Base-by-base conservation (phyloP, 2,329 filamentous ascomycete genomes). In the Nothophoma quercina region DNA sequence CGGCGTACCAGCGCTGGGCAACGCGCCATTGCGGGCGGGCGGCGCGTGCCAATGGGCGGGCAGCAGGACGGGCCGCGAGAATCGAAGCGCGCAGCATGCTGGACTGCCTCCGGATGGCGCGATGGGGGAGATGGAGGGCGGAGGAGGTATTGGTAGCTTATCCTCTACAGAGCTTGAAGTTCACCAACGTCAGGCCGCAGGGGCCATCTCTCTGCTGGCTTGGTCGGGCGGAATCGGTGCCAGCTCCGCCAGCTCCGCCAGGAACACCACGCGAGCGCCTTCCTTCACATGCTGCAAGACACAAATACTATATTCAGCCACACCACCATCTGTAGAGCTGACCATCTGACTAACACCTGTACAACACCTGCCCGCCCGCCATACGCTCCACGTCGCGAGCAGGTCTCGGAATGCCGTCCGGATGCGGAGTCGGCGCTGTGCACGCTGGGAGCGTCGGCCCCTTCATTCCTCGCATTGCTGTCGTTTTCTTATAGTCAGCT, bases 71-170 rank as follows among this genome's bases (percentile, higher is more conserved):
- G 67, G 72, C 80, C 69, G 78, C 73, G 61, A 79, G 74, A 73
- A 83, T 75, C 68, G 80, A 81, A 67, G 77, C 78, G 75, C 81
- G 81, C 79, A 83, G 79, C 81, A 84, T 83, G 65, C 69, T 78
- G 76, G 71, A 78, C 79, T 75, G 75, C 69, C 67, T 67, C 63
- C 61, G 59, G 62, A 63, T 64, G 59, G 63, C 59, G 59, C 47
- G 57, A 64, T 60, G 62, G 54, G 50, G 36, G 42, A 19, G 55
- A 49, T 50, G 55, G n/a, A 55, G 54, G 46, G 43, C 44, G 56
- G 55, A 51, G 59, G 42, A 32, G 47, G 52, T 43, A 33, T 18
- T 39, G 47, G 25, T 18, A 48, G 35, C 43, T 33, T 12, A 18
- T 41, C 12, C n/a, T 34, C 50, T 59, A 55, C 51, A 48, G 57